Percentiles rank a stretch among this genome's conserved stretches.
These are phyloP conservation scores for Suillus bovinus DNA, from an alignment of 768 basidiomycete genomes.

Conservation along the genomic window DNA sequence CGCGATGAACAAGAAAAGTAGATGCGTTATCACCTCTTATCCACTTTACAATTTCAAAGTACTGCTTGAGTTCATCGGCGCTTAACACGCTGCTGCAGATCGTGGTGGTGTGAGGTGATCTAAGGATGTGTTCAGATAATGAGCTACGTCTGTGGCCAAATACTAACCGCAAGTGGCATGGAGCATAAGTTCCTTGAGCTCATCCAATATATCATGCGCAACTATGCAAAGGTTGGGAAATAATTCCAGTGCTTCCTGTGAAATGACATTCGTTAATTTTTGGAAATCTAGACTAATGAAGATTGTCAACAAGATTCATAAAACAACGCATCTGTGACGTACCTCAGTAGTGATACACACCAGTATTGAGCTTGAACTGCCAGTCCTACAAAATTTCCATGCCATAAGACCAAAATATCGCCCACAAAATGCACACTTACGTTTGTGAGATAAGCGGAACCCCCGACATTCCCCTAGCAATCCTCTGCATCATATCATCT, in stretches of 20 bases:
- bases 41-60: constrained; percentile 33
- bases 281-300: neutral
- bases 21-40: constrained; percentile 33
- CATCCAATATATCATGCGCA: constrained; percentile 7
- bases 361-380: constrained; percentile 32
- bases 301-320: constrained; percentile 1
- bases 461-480: constrained; percentile 40
- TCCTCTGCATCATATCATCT: constrained; percentile 36
- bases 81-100: constrained; percentile 41
- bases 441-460: constrained; percentile 40
- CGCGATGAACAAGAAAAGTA: neutral
- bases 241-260: constrained; percentile 19
- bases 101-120: constrained; percentile 41
- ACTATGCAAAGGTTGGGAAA: constrained; percentile 18
- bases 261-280: neutral
- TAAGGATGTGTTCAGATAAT: constrained; percentile 17
- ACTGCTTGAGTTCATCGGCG: constrained; percentile 37
- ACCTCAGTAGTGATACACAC: constrained; percentile 15
- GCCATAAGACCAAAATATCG: neutral
- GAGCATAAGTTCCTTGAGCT: constrained; percentile 17
- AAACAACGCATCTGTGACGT: neutral
- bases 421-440: constrained; percentile 31
- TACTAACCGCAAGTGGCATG: constrained; percentile 19
- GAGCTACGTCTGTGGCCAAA: neutral
- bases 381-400: constrained; percentile 16